Conservation (phyloP, 2,329 filamentous ascomycete genomes). For the Pyrenophora graminea region DNA sequence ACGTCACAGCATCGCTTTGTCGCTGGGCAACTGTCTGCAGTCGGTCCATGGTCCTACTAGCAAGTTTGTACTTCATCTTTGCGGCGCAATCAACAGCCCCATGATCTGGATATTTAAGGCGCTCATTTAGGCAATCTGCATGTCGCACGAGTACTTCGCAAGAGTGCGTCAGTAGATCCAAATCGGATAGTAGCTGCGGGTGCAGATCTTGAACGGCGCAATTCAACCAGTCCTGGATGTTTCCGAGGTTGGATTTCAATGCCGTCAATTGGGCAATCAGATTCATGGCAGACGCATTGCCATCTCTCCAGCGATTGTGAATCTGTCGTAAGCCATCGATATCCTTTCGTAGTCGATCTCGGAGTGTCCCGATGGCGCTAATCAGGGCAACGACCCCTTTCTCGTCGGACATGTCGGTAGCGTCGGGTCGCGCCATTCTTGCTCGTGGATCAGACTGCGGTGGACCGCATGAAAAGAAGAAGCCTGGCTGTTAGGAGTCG, state of each 20-base stretch:
- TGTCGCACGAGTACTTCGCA: constrained; percentile 38
- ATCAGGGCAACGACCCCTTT: constrained; percentile 38
- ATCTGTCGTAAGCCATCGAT: constrained; percentile 42
- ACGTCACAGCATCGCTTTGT: constrained; percentile 41
- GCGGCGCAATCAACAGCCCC: constrained; percentile 40
- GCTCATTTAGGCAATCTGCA: constrained; percentile 30
- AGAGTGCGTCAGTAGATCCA: constrained; percentile 40
- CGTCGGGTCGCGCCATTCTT: constrained; percentile 21
- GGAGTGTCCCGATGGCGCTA: constrained; percentile 34
- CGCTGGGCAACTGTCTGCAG: constrained; percentile 38
- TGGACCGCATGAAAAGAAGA: constrained; percentile 4
- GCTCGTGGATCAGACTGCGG: constrained; percentile 4
- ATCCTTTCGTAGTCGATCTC: constrained; percentile 37
- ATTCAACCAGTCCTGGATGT: constrained; percentile 44
- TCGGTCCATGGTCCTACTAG: constrained; percentile 38
- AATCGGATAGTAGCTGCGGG: constrained; percentile 40
- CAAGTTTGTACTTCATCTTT: constrained; percentile 39
- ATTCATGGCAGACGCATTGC: constrained; percentile 39
- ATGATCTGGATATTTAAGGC: constrained; percentile 37
- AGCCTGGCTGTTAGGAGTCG: neutral
- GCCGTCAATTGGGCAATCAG: constrained; percentile 44
- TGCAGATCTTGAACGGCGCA: constrained; percentile 42
- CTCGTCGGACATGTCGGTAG: constrained; percentile 33
- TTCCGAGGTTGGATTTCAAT: constrained; percentile 40
- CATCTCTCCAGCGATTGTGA: constrained; percentile 41